Conservation (phyloP, 352 stramenopile species). For the Pythium inflatum region DNA sequence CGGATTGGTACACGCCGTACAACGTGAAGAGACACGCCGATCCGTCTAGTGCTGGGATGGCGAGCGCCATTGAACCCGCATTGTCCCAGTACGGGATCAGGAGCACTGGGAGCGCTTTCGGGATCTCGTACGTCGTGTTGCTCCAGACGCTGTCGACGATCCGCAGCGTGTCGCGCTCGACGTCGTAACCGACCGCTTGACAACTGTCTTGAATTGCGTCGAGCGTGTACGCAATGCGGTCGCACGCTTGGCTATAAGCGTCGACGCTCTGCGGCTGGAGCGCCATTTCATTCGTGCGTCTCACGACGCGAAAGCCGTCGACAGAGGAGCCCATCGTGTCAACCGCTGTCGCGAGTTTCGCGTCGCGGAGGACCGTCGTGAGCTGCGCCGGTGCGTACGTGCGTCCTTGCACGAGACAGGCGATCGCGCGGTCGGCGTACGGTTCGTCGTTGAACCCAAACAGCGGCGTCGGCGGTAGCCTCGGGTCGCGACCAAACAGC, state of each 20-base stretch:
- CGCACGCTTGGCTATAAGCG: constrained; percentile 29
- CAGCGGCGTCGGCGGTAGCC: constrained; percentile 3
- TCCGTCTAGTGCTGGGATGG: constrained; percentile 36
- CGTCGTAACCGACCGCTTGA: constrained; percentile 33
- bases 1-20: not conserved
- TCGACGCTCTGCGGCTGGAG: not conserved
- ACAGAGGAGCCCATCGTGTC: not conserved
- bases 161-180: constrained; percentile 26
- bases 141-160: constrained; percentile 33
- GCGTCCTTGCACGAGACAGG: constrained; percentile 36
- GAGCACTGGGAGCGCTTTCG: constrained; percentile 32
- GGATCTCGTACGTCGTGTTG: constrained; percentile 19
- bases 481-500: constrained; percentile 4
- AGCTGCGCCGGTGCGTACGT: constrained; percentile 42
- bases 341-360: not conserved
- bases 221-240: constrained; percentile 24
- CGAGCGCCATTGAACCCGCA: constrained; percentile 12
- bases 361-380: constrained; percentile 29
- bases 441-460: constrained; percentile 48
- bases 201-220: constrained; percentile 32
- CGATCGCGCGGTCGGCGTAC: constrained; percentile 48
- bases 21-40: constrained; percentile 24
- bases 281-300: constrained; percentile 7
- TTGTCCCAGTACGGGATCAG: constrained; percentile 47
- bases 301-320: constrained; percentile 37